Evolutionary conservation across 2,329 filamentous ascomycete species (phyloP), one percentile per base, ranked within the genome.

Genomic region (Mycocentrospora acerina): DNA sequence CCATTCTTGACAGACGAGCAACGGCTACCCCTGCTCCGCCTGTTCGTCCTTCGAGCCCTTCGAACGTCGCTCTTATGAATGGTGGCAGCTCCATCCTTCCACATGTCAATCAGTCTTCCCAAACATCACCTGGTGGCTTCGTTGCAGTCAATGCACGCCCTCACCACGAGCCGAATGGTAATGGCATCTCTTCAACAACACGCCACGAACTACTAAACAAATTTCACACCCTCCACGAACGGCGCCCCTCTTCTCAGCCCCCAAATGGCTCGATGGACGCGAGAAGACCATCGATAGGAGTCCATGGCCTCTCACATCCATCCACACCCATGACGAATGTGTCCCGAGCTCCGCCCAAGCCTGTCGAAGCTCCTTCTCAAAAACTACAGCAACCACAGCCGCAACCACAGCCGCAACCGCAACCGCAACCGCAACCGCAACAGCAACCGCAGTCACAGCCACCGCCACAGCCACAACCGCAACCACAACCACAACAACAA

Each of bases 1-100:
- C 83, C n/a, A 88, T 90, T 46, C 71, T 84, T 32, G 78, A 80
- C 38, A 76, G 85, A 24, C 77, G 83, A 40, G 75, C 77, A 14
- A 71, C 67, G 8, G 73, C 80, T 40, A 71, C 65, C 40, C 66
- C 66, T 18, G 57, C 52, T 11, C 53, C 61, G 17, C 56, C 59
- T 7, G 44, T 61, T 11, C 67, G 68, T 13, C 59, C 65, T 1
- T 46, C 66, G 8, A 69, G 66, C 33, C 67, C 68, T 3, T 70
- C 67, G 13, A 68, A 69, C 30, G 64, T 69, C n/a, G 67, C 67
- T 12, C 54, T 69, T 2, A 68, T 69, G 64, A 70, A 69, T 24
- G 67, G 66, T 27, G 45, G 64, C 18, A 67, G 62, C 32, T 43
- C 57, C 7, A 51, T 22, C 14, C 42, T 50, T 7, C 48, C 53